Conservation (phyloP, 2,329 filamentous ascomycete species). For the Penicillium sp. region DNA sequence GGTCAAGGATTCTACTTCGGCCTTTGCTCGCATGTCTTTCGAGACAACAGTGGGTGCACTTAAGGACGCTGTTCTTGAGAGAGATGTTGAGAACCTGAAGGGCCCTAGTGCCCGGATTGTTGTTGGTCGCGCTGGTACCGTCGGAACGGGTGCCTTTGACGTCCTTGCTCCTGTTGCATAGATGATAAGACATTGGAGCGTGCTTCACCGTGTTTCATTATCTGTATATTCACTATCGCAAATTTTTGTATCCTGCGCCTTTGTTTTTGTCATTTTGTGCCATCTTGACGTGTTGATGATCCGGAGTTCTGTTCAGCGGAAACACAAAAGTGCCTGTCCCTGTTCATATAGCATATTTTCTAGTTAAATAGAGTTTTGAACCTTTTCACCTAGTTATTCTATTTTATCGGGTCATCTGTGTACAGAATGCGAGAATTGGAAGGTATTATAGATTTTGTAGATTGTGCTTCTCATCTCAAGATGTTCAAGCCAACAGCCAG, state of each 20-base stretch:
- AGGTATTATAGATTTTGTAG: background rate
- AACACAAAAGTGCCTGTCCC: constrained; percentile 34
- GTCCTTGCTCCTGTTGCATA: constrained; percentile 62
- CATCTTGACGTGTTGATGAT: constrained; percentile 38
- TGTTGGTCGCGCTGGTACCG: constrained; percentile 75
- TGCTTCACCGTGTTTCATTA: constrained; percentile 16
- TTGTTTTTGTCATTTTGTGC: constrained; percentile 13
- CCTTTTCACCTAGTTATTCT: background rate
- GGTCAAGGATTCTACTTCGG: constrained; percentile 73
- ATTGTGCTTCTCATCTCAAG: background rate
- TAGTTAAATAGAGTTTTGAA: constrained; percentile 24
- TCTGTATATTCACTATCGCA: constrained; percentile 27
- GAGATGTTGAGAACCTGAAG: constrained; percentile 83
- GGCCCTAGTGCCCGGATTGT: constrained; percentile 88
- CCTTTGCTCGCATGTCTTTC: constrained; percentile 99
- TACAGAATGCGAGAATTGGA: background rate
- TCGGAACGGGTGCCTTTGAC: constrained; percentile 92
- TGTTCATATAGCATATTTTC: constrained; percentile 32
- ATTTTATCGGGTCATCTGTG: background rate
- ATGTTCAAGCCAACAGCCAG: background rate
- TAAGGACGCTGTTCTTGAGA: constrained; percentile 85
- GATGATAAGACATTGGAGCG: constrained; percentile 14
- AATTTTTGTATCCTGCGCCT: constrained; percentile 16
- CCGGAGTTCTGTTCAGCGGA: constrained; percentile 38
- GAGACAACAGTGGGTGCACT: constrained; percentile 95